Percentiles rank a stretch among this genome's conserved stretches.
Conservation (phyloP, 2,329 filamentous ascomycete species). For the Epichloe amarillans region DNA sequence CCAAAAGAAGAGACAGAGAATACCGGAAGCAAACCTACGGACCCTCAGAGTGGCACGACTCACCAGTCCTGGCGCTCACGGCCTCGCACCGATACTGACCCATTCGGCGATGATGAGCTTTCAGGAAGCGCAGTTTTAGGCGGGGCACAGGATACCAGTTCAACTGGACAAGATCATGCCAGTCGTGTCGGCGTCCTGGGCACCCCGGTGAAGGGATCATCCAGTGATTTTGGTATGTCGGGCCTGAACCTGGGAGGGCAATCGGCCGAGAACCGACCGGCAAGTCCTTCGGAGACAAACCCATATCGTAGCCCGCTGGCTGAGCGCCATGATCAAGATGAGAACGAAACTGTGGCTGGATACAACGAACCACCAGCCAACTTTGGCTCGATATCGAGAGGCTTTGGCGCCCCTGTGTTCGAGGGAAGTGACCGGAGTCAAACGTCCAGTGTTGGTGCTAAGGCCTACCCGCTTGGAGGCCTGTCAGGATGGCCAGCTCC, state of each 20-base stretch:
- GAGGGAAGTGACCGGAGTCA: conserved; percentile 83
- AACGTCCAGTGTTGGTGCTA: conserved; percentile 75
- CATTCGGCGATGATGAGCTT: conserved; percentile 54
- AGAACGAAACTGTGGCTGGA: conserved; percentile 37
- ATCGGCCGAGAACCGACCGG: conserved; percentile 50
- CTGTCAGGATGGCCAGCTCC: conserved; percentile 50
- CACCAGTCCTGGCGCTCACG: conserved; percentile 43
- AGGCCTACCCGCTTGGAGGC: conserved; percentile 54
- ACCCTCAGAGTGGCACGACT: conserved; percentile 28
- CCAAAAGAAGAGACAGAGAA: conserved; percentile 65
- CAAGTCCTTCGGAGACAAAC: conserved; percentile 91
- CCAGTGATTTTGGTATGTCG: conserved; percentile 49
- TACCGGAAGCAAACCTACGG: conserved; percentile 35
- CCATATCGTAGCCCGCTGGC: conserved; percentile 85
- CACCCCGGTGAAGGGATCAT: conserved; percentile 39
- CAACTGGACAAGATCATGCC: conserved; percentile 13
- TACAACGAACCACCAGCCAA: conserved; percentile 26
- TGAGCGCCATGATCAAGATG: conserved; percentile 55
- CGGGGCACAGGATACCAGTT: conserved; percentile 58
- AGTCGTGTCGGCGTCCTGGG: conserved; percentile 32
- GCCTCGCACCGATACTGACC: conserved; percentile 60
- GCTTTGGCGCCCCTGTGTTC: conserved; percentile 36
- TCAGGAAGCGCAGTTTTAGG: conserved; percentile 61
- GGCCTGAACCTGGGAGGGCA: conserved; percentile 44
- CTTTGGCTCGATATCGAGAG: conserved; percentile 42